A percentile compares a stretch with the other conserved stretches of the same genome.
Evolutionary conservation across 371 early-diverging fungal species (phyloP).

Genomic region (Coemansia sp.): DNA sequence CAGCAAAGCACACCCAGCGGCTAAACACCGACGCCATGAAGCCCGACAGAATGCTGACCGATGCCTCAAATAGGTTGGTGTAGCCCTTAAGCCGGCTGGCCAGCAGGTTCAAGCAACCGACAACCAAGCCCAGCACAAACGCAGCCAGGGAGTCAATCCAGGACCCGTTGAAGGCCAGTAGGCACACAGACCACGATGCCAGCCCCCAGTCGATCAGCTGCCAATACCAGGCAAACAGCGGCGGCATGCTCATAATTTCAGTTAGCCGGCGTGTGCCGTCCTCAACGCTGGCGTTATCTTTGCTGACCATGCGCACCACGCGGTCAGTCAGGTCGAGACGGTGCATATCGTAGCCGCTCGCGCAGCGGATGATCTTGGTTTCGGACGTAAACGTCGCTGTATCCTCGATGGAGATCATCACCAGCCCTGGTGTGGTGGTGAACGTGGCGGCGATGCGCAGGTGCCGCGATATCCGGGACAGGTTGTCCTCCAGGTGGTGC

Average conservation of each 20-base stretch:
- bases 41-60: conserved; percentile 30
- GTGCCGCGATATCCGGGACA: conserved; percentile 44
- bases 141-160: conserved; percentile 64
- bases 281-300: conserved; percentile 50
- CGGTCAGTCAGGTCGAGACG: conserved; percentile 60
- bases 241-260: conserved; percentile 22
- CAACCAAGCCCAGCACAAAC: conserved; percentile 57
- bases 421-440: conserved; percentile 64
- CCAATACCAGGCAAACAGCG: conserved; percentile 37
- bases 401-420: conserved; percentile 71
- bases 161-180: conserved; percentile 63
- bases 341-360: conserved; percentile 65
- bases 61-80: conserved; percentile 45
- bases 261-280: conserved; percentile 22
- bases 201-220: conserved; percentile 31
- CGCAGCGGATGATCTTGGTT: conserved; percentile 66
- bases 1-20: conserved; percentile 54
- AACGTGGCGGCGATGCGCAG: conserved; percentile 67
- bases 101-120: conserved; percentile 57
- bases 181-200: conserved; percentile 58
- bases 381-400: conserved; percentile 70
- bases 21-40: conserved; percentile 27
- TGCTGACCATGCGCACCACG: conserved; percentile 14
- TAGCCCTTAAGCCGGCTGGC: conserved; percentile 60
- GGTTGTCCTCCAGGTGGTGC: conserved; percentile 60